These are phyloP conservation scores for Ophiocordyceps sinensis DNA, from an alignment of 2,329 filamentous ascomycete species.

Conservation along the genomic window DNA sequence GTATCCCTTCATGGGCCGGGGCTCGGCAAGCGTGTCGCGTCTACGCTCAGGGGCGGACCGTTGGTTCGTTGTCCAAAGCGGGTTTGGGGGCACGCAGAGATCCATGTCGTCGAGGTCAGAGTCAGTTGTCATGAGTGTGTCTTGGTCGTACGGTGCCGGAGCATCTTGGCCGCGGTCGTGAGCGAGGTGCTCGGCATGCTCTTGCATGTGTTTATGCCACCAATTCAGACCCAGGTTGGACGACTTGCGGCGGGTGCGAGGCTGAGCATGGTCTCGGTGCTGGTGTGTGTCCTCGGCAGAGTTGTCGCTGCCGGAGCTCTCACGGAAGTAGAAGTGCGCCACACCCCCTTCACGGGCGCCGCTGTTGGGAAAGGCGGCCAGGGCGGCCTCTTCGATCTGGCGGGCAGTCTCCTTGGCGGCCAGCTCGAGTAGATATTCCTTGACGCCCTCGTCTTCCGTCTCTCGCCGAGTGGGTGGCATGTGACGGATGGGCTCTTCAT, in stretches of 20 bases:
- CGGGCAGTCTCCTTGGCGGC: conserved; percentile 69
- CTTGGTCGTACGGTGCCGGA: conserved; percentile 9
- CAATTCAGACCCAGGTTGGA: conserved; percentile 51
- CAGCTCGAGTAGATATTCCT: conserved; percentile 63
- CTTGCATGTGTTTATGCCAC: conserved; percentile 70
- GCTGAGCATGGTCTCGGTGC: conserved; percentile 7
- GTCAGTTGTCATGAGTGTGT: conserved; percentile 18
- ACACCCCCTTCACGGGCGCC: conserved; percentile 54
- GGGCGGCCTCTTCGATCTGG: conserved; percentile 62
- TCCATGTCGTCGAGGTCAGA: conserved; percentile 30
- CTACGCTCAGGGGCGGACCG: conserved; percentile 13
- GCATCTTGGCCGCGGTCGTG: conserved; percentile 23
- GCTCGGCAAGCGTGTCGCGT: conserved; percentile 12
- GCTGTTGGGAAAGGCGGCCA: conserved; percentile 64
- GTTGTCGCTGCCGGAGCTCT: conserved; percentile 45
- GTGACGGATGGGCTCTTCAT: conserved; percentile 15
- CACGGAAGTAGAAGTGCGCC: conserved; percentile 54
- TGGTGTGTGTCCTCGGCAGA: conserved; percentile 23
- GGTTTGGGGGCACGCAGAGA: conserved; percentile 21
- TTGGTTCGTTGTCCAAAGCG: conserved; percentile 26
- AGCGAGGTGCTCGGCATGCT: conserved; percentile 54
- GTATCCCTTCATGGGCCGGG: conserved; percentile 8
- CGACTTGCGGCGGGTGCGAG: conserved; percentile 38
- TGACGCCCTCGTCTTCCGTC: conserved; percentile 61
- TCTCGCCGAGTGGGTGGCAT: conserved; percentile 39